Evolutionary conservation across 257 asterid genomes (phyloP).

Genomic region (Fraxinus americana): DNA sequence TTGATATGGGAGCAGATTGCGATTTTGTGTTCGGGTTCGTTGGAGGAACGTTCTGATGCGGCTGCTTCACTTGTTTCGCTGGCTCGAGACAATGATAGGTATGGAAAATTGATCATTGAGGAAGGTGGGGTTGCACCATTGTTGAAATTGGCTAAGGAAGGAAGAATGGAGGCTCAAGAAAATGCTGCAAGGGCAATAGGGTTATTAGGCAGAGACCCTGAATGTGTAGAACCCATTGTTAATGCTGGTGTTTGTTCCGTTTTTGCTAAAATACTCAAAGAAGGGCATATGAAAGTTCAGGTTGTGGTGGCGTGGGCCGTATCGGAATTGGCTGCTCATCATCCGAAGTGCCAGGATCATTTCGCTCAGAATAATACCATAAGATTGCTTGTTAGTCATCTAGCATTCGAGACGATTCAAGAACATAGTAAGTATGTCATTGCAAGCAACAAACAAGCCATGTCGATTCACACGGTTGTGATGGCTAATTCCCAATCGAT

Average conservation of each 20-base stretch:
- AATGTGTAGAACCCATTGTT: conserved; percentile 69
- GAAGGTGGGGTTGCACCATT: conserved; percentile 80
- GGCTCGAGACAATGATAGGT: conserved; percentile 77
- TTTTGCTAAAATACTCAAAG: conserved; percentile 77
- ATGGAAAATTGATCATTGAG: conserved; percentile 68
- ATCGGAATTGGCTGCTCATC: conserved; percentile 67
- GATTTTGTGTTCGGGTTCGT: conserved; percentile 48
- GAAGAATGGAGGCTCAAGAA: conserved; percentile 71
- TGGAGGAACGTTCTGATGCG: conserved; percentile 62
- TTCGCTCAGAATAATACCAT: conserved; percentile 72
- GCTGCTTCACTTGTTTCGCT: conserved; percentile 68
- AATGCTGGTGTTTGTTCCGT: conserved; percentile 76
- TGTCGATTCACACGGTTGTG: conserved; percentile 61
- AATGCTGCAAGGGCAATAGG: conserved; percentile 76
- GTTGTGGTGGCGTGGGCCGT: conserved; percentile 82
- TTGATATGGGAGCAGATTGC: conserved; percentile 85
- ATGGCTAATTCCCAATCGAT: conserved; percentile 46
- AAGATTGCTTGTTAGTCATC: conserved; percentile 69
- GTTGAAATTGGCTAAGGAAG: conserved; percentile 70
- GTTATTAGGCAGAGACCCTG: conserved; percentile 72
- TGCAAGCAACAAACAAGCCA: conserved; percentile 40
- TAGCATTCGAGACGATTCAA: conserved; percentile 81
- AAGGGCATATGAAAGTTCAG: conserved; percentile 81
- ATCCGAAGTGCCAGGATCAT: conserved; percentile 75
- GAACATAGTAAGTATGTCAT: conserved; percentile 74